Evolutionary conservation across 352 stramenopile genomes (phyloP), one percentile per base, ranked within the genome.

Genomic region (Globisporangium nunn): DNA sequence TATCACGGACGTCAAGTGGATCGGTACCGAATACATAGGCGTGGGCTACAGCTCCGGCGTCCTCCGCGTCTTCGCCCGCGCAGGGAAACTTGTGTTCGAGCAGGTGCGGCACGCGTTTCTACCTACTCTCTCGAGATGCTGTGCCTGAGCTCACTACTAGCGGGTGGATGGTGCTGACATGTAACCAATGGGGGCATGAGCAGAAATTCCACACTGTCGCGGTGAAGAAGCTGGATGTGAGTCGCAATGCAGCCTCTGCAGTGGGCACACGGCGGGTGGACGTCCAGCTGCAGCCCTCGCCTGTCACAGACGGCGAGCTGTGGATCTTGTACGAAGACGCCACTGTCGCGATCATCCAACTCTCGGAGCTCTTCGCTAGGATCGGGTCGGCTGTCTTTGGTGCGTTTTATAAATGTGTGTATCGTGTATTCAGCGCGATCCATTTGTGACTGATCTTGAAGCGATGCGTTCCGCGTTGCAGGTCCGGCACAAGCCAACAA

Each of bases 241-340:
- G 79, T 49, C 61, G 62, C 33, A 75, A 65, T 33, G 59, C 54
- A 10, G 61, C 74, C 18, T 71, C 70, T 10, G 68, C 67, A 35
- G 51, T 72, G 54, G 64, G 59, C 0, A 40, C 64, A 0, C 62
- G 72, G 2, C 67, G 71, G 28, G 37, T 70, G 15, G 72, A 69
- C 29, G 70, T 67, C 33, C 52, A 66, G 46, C 52, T 72, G n/a
- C 43, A 59, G 43, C 44, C 53, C 29, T 56, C 68, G 8, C 55
- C 43, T 14, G 67, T 75, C 39, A 39, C 51, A 18, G 70, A 83
- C 28, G 75, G 75, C 2, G 81, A 91, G 46, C 57, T 94, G 6
- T 94, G 82, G 80, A 71, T 94, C 6, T 64, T 94, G 2, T 92
- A 89, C 56, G 70, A 74, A 6, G 84, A 94, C 52, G 63, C 74